Evolutionary conservation across 768 basidiomycete genomes (phyloP), one percentile per base, ranked within the genome.

Genomic region (Floccularia luteovirens): DNA sequence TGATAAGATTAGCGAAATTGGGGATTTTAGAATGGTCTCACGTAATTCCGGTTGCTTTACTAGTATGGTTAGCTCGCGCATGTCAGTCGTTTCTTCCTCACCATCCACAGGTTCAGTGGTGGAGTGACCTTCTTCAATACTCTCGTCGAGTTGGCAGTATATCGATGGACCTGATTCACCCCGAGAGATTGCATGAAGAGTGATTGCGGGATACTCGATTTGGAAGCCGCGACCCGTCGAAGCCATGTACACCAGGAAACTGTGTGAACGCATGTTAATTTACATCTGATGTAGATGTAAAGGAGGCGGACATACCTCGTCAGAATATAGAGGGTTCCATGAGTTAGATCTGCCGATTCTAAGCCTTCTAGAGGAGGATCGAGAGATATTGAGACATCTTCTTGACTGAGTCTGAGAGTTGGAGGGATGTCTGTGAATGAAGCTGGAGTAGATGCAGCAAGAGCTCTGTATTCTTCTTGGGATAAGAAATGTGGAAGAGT

Each of bases 101-200:
- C 55, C 52, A 2, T 48, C 54, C 4, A 32, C 8, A 27, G 7
- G 37, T 10, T 14, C 43, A 40, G 30, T 58, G 47, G 41, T 67
- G n/a, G n/a, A n/a, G n/a, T n/a, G n/a, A 24, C 66, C 68, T 20
- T 57, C 59, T 22, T 70, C 59, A 8, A 36, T 50, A 17, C 42
- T 46, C 44, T 90, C 90, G 50, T 96, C 93, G 8, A 98, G 74
- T 50, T 99, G 96, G 56, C 92, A 96, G 60, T 97, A 98, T 55
- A 98, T 74, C 5, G 79, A 83, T 3, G 87, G 80, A 0, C 68
- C 70, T 6, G 61, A 45, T 31, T 77, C 75, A 2, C 74, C 70
- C 32, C 90, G 81, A 1, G 91, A 89, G 39, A 93, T 74, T 19
- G 96, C 96, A 51, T 99, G 96, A 2, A 99, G 74, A 1, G 90